Base-by-base conservation (phyloP, 108 stramenopile species). In the Conticribra guillardii region DNA sequence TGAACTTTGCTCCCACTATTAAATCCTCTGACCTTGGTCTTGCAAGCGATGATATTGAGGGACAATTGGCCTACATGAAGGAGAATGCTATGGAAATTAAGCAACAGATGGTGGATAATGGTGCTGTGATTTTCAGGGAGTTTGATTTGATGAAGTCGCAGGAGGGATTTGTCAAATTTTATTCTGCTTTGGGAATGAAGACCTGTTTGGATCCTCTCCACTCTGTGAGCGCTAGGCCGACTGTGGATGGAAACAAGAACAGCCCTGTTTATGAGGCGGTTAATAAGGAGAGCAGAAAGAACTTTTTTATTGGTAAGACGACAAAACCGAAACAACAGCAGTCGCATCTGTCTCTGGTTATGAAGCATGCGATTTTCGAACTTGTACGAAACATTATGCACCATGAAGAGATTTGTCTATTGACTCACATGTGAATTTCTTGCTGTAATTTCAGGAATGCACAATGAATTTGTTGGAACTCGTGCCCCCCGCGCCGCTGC, bases 391-490 rank as follows among this genome's bases (percentile, higher is more conserved):
- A n/a, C n/a, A n/a, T n/a, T n/a, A n/a, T n/a, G n/a, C n/a, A n/a
- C n/a, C n/a, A n/a, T n/a, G n/a, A n/a, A n/a, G n/a, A n/a, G n/a
- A n/a, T n/a, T n/a, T n/a, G n/a, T n/a, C n/a, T n/a, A n/a, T n/a
- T n/a, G n/a, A n/a, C n/a, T n/a, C n/a, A n/a, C n/a, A n/a, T n/a
- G n/a, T n/a, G n/a, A n/a, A n/a, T n/a, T n/a, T n/a, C n/a, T n/a
- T n/a, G n/a, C n/a, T n/a, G n/a, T n/a, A n/a, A n/a, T n/a, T n/a
- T 9, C 11, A 41, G 37, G 94, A 1, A 95, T 95, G 94, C 94
- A 95, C 87, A 95, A 95, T 74, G 94, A 95, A 67, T 93, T 95
- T 66, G 94, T 95, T 23, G 94, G 94, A 15, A 93, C 90, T 3
- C 83, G 94, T 45, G 91, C 94, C 18, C 91, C 91, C 17, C 87